Base-by-base conservation (phyloP, 805 yeast genomes). In the Metschnikowia corniflorae region DNA sequence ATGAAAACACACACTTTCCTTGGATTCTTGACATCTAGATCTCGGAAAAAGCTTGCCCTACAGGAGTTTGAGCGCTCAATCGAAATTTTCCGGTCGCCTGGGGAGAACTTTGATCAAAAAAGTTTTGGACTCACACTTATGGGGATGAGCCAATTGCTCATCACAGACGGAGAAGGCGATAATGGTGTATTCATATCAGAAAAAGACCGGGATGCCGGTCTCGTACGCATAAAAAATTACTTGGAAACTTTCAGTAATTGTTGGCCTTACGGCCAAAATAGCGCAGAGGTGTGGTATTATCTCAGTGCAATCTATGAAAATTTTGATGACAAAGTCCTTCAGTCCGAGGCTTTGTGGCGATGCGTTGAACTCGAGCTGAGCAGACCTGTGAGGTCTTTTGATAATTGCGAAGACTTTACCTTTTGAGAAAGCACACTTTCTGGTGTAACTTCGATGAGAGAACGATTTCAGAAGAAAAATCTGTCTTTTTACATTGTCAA, bases 221-320 rank as follows among this genome's bases (percentile, higher is more conserved):
- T 72, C n/a, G 77, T 81, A 3, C 61, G 85, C 42, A 55, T 77
- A 51, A 72, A 71, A 54, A 68, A 65, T 41, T 59, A 65, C 37
- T 54, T 75, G 35, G 77, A 73, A 43, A 48, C 50, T 26, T 50
- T 51, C 38, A 46, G 67, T 9, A 52, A 58, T 23, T 53, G 63
- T 35, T 62, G 70, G 63, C 73, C 71, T 22, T 52, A 49, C 33
- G 73, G 70, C 6, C 49, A 50, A 46, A 71, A 68, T 44, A 51
- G 51, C 31, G 45, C 69, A 3, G 95, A 86, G 55, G 68, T 82
- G 9, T 82, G 89, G 83, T 81, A 77, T 73, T 72, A 73, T 37
- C 63, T 85, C 39, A 75, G 86, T 2, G 59, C 69, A 45, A 70
- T 84, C 16, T 82, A 82, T 54, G 88, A 80, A 44, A 63, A 53